phyloP scores from a whole-genome alignment of 2,329 filamentous ascomycete species.

The Phoma herbarum region DNA sequence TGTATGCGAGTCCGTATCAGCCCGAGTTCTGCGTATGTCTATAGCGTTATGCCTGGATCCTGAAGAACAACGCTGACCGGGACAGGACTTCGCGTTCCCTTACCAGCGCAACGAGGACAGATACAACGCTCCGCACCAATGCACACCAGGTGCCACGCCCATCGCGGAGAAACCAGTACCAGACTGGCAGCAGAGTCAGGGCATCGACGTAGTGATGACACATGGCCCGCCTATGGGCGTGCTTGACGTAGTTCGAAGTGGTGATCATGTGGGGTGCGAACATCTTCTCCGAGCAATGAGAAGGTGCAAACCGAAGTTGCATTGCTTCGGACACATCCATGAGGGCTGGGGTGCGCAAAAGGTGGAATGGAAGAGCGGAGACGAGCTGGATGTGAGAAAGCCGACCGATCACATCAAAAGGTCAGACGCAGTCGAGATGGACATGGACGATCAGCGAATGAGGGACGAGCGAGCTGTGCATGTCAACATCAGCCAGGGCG shows the following conservation, averaged over 20 bases:
- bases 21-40: slow-evolving; percentile 60
- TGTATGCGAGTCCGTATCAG: slow-evolving; percentile 63
- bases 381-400: slow-evolving; percentile 26
- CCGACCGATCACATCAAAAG: slow-evolving; percentile 32
- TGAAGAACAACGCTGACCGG: neutral
- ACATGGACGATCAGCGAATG: slow-evolving; percentile 32
- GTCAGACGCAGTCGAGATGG: slow-evolving; percentile 26
- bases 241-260: slow-evolving; percentile 55
- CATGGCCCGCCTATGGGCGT: slow-evolving; percentile 66
- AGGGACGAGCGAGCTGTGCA: slow-evolving; percentile 35
- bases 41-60: neutral
- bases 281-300: slow-evolving; percentile 62
- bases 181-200: slow-evolving; percentile 43
- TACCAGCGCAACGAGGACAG: slow-evolving; percentile 62
- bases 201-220: slow-evolving; percentile 66
- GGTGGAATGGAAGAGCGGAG: slow-evolving; percentile 50
- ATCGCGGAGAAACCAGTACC: slow-evolving; percentile 55
- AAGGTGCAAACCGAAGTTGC: slow-evolving; percentile 62
- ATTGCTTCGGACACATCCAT: slow-evolving; percentile 71
- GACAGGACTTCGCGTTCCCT: slow-evolving; percentile 61
- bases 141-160: slow-evolving; percentile 32
- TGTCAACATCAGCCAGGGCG: slow-evolving; percentile 45
- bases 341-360: slow-evolving; percentile 56
- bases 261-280: slow-evolving; percentile 62
- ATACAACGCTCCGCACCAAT: slow-evolving; percentile 56